Evolutionary conservation across 2,329 filamentous ascomycete species (phyloP).

Genomic region (Diaporthe nobilis): DNA sequence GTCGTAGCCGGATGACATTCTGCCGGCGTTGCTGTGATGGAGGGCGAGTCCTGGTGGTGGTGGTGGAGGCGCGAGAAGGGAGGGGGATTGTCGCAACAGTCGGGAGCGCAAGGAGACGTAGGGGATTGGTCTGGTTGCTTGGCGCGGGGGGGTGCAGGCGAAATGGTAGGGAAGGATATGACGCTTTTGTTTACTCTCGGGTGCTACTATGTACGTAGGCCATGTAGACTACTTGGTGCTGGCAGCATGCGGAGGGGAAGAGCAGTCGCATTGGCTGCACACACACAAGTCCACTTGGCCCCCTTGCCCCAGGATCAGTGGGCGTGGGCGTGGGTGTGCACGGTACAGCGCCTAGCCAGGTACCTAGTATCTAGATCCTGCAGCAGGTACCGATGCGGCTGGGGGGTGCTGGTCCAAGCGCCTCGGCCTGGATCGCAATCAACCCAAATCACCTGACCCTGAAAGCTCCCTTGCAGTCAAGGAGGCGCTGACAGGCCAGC

Average conservation of each 20-base stretch:
- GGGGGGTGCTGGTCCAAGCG: slow-evolving; percentile 16
- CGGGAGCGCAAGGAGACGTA: slow-evolving; percentile 13
- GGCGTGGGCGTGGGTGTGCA: not conserved
- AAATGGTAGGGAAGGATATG: slow-evolving; percentile 21
- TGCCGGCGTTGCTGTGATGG: slow-evolving; percentile 26
- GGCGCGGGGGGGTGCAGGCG: slow-evolving; percentile 4
- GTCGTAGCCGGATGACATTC: slow-evolving; percentile 48
- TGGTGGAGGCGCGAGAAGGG: not conserved
- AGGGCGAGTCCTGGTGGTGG: not conserved
- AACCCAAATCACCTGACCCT: slow-evolving; percentile 33
- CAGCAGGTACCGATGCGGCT: not conserved
- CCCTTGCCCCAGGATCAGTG: not conserved
- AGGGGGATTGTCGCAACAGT: slow-evolving; percentile 7
- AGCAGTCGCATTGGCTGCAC: not conserved
- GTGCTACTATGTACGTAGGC: slow-evolving; percentile 19
- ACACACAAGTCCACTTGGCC: not conserved
- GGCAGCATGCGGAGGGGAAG: not conserved
- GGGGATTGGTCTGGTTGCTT: slow-evolving; percentile 12
- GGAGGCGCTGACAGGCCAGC: slow-evolving; percentile 4
- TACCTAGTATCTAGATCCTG: not conserved
- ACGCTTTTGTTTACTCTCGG: slow-evolving; percentile 33
- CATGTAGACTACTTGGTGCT: not conserved
- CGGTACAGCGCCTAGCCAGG: not conserved
- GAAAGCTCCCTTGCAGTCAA: slow-evolving; percentile 16
- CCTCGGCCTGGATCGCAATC: not conserved